Conservation (phyloP, 768 basidiomycete species). For the Leccinellum albellum region DNA sequence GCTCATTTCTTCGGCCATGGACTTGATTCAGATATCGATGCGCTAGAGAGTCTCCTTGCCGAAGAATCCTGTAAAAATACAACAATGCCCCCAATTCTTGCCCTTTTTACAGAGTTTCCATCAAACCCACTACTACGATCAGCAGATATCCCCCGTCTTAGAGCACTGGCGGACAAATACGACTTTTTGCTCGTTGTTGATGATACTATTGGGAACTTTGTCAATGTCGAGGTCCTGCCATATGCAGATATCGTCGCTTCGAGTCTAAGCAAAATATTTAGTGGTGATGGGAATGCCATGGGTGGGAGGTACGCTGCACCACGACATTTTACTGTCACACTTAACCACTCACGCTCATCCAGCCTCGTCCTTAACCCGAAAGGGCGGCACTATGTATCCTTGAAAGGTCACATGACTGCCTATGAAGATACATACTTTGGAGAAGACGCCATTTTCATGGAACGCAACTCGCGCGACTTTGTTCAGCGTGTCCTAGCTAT, state of each 20-base stretch:
- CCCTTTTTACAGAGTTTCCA: conserved; percentile 91
- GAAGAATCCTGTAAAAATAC: conserved; percentile 36
- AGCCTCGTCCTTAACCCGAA: conserved; percentile 88
- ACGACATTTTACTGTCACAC: background rate
- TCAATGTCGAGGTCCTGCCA: conserved; percentile 86
- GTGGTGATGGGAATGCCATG: conserved; percentile 94
- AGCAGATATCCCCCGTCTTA: conserved; percentile 69
- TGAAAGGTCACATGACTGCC: conserved; percentile 57
- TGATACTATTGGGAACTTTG: conserved; percentile 92
- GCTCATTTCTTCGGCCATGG: conserved; percentile 87
- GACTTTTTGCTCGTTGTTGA: conserved; percentile 88
- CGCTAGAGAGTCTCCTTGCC: conserved; percentile 61
- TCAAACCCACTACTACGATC: conserved; percentile 93
- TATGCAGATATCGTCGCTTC: conserved; percentile 88
- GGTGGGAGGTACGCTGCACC: conserved; percentile 75
- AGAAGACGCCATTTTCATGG: conserved; percentile 95
- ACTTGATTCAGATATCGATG: conserved; percentile 67
- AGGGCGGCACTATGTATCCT: conserved; percentile 58
- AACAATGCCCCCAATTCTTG: conserved; percentile 58
- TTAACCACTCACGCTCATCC: conserved; percentile 1
- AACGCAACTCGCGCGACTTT: conserved; percentile 97
- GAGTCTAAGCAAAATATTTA: conserved; percentile 92
- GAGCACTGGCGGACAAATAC: conserved; percentile 80
- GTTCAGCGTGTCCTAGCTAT: conserved; percentile 66
- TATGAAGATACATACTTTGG: conserved; percentile 88